phyloP scores from a whole-genome alignment of 2,329 filamentous ascomycete species.

The Microsporum canis region DNA sequence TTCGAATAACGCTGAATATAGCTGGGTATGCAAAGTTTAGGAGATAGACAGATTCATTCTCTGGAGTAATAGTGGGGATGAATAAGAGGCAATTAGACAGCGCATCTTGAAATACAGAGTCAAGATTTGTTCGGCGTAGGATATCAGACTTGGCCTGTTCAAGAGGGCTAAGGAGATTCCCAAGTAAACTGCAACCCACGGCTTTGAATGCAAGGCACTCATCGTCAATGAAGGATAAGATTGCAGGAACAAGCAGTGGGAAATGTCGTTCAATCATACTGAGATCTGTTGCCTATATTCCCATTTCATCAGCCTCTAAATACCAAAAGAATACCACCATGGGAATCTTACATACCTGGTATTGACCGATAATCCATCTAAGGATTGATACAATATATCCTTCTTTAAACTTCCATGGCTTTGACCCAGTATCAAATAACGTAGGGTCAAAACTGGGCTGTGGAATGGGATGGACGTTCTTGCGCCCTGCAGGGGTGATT shows the following conservation, averaged over 20 bases:
- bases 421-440: conserved; percentile 26
- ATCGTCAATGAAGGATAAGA: conserved; percentile 36
- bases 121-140: conserved; percentile 33
- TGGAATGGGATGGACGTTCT: conserved; percentile 32
- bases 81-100: conserved; percentile 56
- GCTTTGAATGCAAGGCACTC: conserved; percentile 27
- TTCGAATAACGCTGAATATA: conserved; percentile 47
- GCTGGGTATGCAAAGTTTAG: conserved; percentile 56
- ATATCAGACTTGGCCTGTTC: conserved; percentile 29
- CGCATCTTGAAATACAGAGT: conserved; percentile 37
- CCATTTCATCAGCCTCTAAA: conserved; percentile 15
- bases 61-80: conserved; percentile 65
- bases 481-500: conserved; percentile 34
- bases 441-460: conserved; percentile 28
- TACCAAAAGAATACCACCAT: background rate
- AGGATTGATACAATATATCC: conserved; percentile 28
- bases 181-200: conserved; percentile 29
- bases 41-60: conserved; percentile 55
- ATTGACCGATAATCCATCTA: conserved; percentile 27
- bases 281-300: conserved; percentile 12
- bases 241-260: conserved; percentile 34
- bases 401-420: conserved; percentile 30
- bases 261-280: conserved; percentile 33
- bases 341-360: conserved; percentile 21
- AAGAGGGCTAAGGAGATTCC: conserved; percentile 26